Percentiles rank a stretch among this genome's conserved stretches.
Conservation (phyloP, 352 stramenopile genomes). For the Lagenidium sp. region DNA sequence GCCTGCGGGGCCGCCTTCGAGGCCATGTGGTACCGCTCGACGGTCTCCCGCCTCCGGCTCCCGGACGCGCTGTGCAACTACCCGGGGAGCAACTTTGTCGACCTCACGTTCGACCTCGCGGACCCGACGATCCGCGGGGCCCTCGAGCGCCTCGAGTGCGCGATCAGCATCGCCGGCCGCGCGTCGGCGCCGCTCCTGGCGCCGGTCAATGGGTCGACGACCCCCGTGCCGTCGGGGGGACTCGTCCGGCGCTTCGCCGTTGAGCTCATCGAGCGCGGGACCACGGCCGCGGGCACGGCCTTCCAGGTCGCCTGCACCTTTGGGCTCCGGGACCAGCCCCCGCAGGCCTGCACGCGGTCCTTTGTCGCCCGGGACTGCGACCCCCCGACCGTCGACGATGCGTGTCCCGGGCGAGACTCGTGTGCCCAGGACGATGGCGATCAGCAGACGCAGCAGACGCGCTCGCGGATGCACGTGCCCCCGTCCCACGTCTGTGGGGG, state of each 20-base stretch:
- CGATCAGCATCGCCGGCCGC: background rate
- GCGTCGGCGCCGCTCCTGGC: background rate
- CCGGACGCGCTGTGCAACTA: conserved; percentile 31
- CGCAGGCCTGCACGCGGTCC: background rate
- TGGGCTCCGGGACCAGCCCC: background rate
- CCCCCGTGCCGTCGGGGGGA: background rate
- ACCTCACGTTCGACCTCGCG: conserved; percentile 42
- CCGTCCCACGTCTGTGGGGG: too few species aligned
- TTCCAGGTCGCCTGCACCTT: background rate
- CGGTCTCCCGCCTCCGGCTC: conserved; percentile 24
- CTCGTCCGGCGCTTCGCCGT: background rate
- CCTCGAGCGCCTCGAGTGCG: background rate
- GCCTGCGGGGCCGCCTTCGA: too few species aligned
- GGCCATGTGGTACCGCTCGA: background rate
- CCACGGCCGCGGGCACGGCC: background rate
- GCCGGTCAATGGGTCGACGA: too few species aligned
- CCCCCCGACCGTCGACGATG: too few species aligned
- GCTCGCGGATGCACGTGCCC: too few species aligned
- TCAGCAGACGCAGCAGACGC: too few species aligned
- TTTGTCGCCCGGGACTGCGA: background rate
- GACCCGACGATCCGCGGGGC: background rate
- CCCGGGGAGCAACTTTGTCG: conserved; percentile 47
- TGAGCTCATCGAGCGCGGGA: background rate
- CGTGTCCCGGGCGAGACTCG: too few species aligned
- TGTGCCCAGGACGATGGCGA: too few species aligned